phyloP scores from a whole-genome alignment of 2,329 filamentous ascomycete genomes.

The Colletotrichum sojae region DNA sequence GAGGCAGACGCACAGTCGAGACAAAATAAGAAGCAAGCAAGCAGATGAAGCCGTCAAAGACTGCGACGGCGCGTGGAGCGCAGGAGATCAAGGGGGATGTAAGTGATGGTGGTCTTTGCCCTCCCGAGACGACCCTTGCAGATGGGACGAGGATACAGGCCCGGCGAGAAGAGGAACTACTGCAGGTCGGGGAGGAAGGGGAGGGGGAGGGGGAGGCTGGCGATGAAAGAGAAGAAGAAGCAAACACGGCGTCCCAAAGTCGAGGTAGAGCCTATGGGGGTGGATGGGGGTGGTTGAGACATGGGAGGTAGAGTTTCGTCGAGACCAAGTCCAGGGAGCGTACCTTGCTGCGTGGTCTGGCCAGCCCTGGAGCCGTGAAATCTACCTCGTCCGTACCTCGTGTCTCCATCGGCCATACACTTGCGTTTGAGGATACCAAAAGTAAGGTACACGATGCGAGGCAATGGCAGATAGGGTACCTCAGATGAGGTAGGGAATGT shows the following conservation, averaged over 20 bases:
- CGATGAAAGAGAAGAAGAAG: conserved; percentile 25
- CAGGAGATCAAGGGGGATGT: conserved; percentile 13
- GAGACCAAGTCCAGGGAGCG: conserved; percentile 22
- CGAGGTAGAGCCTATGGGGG: conserved; percentile 14
- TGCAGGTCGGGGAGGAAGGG: conserved; percentile 24
- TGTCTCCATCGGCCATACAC: background rate
- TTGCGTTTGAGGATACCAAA: too few species aligned
- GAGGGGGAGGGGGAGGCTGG: conserved; percentile 17
- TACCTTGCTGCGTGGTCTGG: conserved; percentile 1
- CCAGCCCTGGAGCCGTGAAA: conserved; percentile 2
- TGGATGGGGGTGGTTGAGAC: conserved; percentile 6
- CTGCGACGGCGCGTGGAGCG: conserved; percentile 1
- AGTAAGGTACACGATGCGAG: too few species aligned
- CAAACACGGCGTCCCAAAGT: conserved; percentile 27
- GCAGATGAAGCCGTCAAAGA: conserved; percentile 19
- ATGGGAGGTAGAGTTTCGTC: background rate
- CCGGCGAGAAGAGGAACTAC: conserved; percentile 21
- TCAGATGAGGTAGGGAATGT: too few species aligned
- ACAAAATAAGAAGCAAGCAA: conserved; percentile 28
- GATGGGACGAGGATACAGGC: conserved; percentile 24
- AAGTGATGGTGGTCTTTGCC: conserved; percentile 14
- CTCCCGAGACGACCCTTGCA: conserved; percentile 34
- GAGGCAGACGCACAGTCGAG: background rate
- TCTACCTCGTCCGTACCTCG: conserved; percentile 13
- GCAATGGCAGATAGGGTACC: too few species aligned